These are phyloP conservation scores for Rhododendron mucronatum DNA, from an alignment of 148 eudicot species.

Conservation along the genomic window DNA sequence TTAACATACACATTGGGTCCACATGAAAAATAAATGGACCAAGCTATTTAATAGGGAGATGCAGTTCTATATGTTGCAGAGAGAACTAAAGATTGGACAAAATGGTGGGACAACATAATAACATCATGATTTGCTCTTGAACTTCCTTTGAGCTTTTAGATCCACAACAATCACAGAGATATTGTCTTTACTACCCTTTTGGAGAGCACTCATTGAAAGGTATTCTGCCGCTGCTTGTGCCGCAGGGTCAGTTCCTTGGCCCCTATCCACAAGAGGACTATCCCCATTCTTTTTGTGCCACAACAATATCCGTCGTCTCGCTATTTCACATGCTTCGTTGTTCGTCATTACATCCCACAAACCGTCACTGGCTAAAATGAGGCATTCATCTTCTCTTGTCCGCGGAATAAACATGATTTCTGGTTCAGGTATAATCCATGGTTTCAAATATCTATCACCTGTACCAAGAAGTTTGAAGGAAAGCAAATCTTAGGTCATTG, in stretches of 20 bases:
- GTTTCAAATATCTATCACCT: constrained; percentile 65
- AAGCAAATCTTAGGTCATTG: background rate
- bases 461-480: background rate
- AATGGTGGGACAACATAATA: background rate
- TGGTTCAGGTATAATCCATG: constrained; percentile 64
- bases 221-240: constrained; percentile 66
- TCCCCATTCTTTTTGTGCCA: constrained; percentile 61
- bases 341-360: constrained; percentile 66
- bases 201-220: constrained; percentile 44
- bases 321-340: constrained; percentile 59
- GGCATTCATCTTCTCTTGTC: constrained; percentile 53
- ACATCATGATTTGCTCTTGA: constrained; percentile 39
- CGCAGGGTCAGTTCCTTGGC: constrained; percentile 47
- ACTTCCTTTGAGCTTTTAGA: constrained; percentile 55
- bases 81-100: constrained; percentile 3
- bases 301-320: constrained; percentile 44
- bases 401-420: constrained; percentile 55
- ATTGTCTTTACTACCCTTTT: constrained; percentile 62
- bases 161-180: constrained; percentile 58
- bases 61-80: background rate
- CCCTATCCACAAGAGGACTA: constrained; percentile 26
- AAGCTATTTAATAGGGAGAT: constrained; percentile 20
- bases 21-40: constrained; percentile 26
- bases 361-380: constrained; percentile 57
- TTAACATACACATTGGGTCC: constrained; percentile 23